Evolutionary conservation across 768 basidiomycete species (phyloP).

Genomic region (Pisolithus microcarpus): DNA sequence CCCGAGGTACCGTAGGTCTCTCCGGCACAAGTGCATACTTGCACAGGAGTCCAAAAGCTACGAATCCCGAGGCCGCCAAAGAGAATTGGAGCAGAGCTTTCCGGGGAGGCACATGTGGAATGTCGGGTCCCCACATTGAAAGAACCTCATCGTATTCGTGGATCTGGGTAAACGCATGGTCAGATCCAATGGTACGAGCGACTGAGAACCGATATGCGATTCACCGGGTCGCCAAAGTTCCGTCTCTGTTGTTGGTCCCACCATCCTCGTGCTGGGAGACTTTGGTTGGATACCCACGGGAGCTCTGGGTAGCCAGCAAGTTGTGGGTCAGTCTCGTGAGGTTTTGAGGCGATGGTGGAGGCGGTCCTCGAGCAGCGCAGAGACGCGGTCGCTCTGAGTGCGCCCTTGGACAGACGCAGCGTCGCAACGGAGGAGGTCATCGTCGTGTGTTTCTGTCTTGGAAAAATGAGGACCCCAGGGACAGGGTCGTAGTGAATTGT

Average conservation of each 20-base stretch:
- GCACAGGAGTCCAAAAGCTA: slow-evolving; percentile 52
- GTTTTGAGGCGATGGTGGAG: slow-evolving; percentile 11
- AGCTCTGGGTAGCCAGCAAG: slow-evolving; percentile 67
- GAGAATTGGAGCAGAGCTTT: slow-evolving; percentile 61
- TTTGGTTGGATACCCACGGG: slow-evolving; percentile 59
- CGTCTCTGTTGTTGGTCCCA: slow-evolving; percentile 69
- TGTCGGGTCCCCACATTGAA: slow-evolving; percentile 86
- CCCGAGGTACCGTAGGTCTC: slow-evolving; percentile 57
- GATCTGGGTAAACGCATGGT: slow-evolving; percentile 38
- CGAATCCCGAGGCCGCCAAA: slow-evolving; percentile 54
- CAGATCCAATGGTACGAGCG: slow-evolving; percentile 5
- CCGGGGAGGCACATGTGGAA: slow-evolving; percentile 51
- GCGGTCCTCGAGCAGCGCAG: slow-evolving; percentile 6
- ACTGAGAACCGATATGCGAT: slow-evolving; percentile 12
- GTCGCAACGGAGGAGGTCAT: neutral
- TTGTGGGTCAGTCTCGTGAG: slow-evolving; percentile 52
- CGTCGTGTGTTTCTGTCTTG: neutral
- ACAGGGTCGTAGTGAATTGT: slow-evolving; percentile 2
- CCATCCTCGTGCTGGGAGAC: slow-evolving; percentile 62
- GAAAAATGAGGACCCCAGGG: slow-evolving; percentile 15
- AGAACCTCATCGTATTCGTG: slow-evolving; percentile 76
- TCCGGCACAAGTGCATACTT: slow-evolving; percentile 53
- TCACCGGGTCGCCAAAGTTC: slow-evolving; percentile 74
- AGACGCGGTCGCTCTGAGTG: slow-evolving; percentile 5
- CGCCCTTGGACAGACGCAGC: slow-evolving; percentile 11